Evolutionary conservation across 176 grass and related monocot species (phyloP).

Genomic region (Eremochloa ophiuroides): DNA sequence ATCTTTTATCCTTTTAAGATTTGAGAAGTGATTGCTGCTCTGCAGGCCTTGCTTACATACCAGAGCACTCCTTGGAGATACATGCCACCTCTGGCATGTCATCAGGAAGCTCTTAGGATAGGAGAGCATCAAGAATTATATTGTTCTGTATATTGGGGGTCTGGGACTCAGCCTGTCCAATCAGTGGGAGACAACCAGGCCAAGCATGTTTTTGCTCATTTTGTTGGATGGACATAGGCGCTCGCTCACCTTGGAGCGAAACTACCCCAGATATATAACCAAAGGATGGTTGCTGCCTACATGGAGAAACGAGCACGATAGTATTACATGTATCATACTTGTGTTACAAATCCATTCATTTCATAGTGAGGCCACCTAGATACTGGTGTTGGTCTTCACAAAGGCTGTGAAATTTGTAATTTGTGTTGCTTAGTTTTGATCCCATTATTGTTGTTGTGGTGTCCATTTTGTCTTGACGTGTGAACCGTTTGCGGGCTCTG

Average conservation of each 20-base stretch:
- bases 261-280: background rate
- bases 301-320: background rate
- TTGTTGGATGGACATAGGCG: slow-evolving; percentile 14
- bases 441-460: background rate
- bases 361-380: background rate
- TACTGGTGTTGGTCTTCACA: background rate
- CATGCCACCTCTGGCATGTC: slow-evolving; percentile 72
- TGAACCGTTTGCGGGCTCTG: background rate
- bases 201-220: slow-evolving; percentile 11
- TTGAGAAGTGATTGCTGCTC: background rate
- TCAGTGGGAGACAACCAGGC: background rate
- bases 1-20: background rate
- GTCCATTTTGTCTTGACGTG: slow-evolving; percentile 7
- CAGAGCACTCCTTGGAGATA: slow-evolving; percentile 91
- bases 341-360: slow-evolving; percentile 10
- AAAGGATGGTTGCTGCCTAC: slow-evolving; percentile 10
- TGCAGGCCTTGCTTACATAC: slow-evolving; percentile 76
- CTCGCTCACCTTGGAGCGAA: slow-evolving; percentile 15
- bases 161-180: background rate
- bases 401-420: slow-evolving; percentile 21
- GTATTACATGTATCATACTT: background rate
- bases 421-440: slow-evolving; percentile 29
- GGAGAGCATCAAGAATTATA: background rate
- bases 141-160: slow-evolving; percentile 3
- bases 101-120: slow-evolving; percentile 55